These are phyloP conservation scores for Irpex lacteus DNA, from an alignment of 1,284 basidiomycete genomes.

Conservation along the genomic window DNA sequence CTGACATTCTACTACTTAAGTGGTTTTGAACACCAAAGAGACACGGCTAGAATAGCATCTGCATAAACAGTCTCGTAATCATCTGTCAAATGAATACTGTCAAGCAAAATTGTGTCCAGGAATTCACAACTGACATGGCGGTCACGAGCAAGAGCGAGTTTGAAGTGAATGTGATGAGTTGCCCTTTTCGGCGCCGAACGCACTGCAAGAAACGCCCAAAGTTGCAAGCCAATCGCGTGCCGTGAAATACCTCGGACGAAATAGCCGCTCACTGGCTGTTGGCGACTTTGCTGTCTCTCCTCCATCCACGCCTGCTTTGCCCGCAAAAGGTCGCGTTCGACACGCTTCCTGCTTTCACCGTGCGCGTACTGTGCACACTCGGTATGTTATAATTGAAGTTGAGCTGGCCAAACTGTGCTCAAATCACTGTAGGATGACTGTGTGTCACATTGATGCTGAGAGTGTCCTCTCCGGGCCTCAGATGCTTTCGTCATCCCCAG, in stretches of 20 bases:
- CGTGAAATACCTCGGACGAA: not conserved
- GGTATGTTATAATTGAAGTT: conserved; percentile 38
- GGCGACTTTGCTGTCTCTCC: not conserved
- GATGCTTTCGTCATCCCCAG: conserved; percentile 28
- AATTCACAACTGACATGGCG: too few species aligned
- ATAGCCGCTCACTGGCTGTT: not conserved
- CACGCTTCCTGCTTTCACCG: conserved; percentile 17
- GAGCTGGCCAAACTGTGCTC: conserved; percentile 1
- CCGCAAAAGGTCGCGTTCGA: conserved; percentile 13
- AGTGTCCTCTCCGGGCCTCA: conserved; percentile 72
- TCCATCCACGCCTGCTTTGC: conserved; percentile 1
- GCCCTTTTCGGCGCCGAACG: not conserved
- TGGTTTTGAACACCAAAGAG: too few species aligned
- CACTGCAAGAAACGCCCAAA: not conserved
- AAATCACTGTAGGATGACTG: conserved; percentile 60
- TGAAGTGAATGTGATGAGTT: not conserved
- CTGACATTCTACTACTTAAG: too few species aligned
- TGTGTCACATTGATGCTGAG: conserved; percentile 71
- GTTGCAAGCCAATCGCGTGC: not conserved
- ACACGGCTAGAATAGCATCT: too few species aligned
- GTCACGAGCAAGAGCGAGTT: not conserved
- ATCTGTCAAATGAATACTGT: too few species aligned
- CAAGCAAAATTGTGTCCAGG: too few species aligned
- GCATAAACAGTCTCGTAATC: too few species aligned
- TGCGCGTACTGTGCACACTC: conserved; percentile 34